Conservation (phyloP, 1,139 yeast genomes). For the Pichia kudriavzevii region DNA sequence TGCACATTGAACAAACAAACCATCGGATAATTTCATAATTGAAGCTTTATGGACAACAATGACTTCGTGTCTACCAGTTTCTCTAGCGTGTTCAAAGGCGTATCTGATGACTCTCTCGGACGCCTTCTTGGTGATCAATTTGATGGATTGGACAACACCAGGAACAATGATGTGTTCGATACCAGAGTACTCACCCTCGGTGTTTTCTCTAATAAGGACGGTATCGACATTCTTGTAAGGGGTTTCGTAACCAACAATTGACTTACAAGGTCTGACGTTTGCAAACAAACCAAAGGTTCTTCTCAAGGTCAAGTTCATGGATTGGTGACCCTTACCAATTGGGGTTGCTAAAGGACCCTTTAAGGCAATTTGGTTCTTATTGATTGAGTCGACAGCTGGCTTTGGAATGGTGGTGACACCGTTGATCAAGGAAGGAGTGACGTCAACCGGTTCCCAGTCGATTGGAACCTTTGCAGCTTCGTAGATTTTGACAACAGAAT, state of each 20-base stretch:
- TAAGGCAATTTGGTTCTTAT: conserved; percentile 86
- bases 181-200: conserved; percentile 99
- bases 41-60: conserved; percentile 97
- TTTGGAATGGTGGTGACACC: conserved; percentile 94
- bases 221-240: conserved; percentile 93
- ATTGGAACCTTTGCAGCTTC: conserved; percentile 91
- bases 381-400: conserved; percentile 86
- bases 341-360: conserved; percentile 99
- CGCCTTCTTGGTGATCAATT: conserved; percentile 92
- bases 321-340: conserved; percentile 96
- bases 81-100: conserved; percentile 92
- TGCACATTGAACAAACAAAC: conserved; percentile 89
- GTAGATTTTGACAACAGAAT: conserved; percentile 86
- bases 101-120: conserved; percentile 94
- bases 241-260: conserved; percentile 88
- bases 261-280: conserved; percentile 95
- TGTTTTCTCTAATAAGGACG: conserved; percentile 95
- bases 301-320: conserved; percentile 93
- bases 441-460: conserved; percentile 96
- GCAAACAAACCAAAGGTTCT: conserved; percentile 95
- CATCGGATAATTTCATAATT: conserved; percentile 96
- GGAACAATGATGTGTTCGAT: conserved; percentile 97
- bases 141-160: conserved; percentile 97
- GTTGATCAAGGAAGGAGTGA: conserved; percentile 83
- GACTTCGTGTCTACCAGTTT: conserved; percentile 82